Evolutionary conservation across 192 early-diverging fungal species (phyloP), one percentile per base, ranked within the genome.

Genomic region (Dimargaris cristalligena): DNA sequence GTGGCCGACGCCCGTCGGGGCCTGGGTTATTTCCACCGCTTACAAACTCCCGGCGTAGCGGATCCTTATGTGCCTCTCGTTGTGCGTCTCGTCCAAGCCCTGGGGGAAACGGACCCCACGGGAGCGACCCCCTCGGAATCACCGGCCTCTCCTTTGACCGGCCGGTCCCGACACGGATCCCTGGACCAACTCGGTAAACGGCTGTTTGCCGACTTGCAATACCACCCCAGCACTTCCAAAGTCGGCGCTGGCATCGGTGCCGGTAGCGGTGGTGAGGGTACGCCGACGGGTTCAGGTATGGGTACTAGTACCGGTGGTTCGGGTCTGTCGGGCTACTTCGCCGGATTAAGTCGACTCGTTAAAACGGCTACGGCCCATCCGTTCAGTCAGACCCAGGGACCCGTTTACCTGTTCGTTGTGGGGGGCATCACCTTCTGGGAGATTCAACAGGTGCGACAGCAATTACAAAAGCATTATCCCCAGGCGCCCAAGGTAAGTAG

Each of bases 361-460:
- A 57, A 57, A 35, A n/a, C 30, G 22, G 18, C 28, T 11, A 23
- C 55, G 6, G 34, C 33, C 16, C 8, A 16, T 41, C 8, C 38
- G 8, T 10, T 16, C 38, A 16, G 38, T 16, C 38, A 16, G 22
- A 34, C 18, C 35, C 55, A 32, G 22, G 55, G 55, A 18, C 32
- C 55, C 2, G 34, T 57, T 3, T 57, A 57, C 23, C 18, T 57
- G 23, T 35, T 57, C 10, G 33, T 57, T 23, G 28, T 35, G 18
- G 55, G 55, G 1, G 55, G 55, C 1, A 35, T 57, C n/a, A 57
- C 55, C 4, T 57, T 57, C 38, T 57, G 55, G 55, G 55, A 57
- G 23, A 31, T 57, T 13, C 30, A 34, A 3, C 10, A 25, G 35
- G 14, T 57, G 0, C 32, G 33, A n/a, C 33, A 57, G 35, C n/a